These are phyloP conservation scores for Coniella lustricola DNA, from an alignment of 2,329 filamentous ascomycete species.

Conservation along the genomic window DNA sequence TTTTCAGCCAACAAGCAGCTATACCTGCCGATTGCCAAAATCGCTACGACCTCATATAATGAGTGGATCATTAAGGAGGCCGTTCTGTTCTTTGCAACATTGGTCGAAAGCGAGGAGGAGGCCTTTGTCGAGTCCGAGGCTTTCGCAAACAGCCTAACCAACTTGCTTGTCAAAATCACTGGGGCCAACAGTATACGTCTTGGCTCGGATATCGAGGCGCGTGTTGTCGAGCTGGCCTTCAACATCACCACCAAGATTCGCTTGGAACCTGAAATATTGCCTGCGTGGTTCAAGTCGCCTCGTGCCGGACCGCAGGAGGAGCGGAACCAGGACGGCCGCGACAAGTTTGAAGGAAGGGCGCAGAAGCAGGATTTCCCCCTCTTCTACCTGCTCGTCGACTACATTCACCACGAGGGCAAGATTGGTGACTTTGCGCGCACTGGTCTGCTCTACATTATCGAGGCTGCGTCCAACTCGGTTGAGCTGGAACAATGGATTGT, in stretches of 20 bases:
- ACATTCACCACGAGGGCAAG: conserved; percentile 91
- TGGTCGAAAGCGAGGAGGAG: conserved; percentile 95
- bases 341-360: conserved; percentile 73
- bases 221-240: conserved; percentile 88
- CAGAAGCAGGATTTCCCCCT: conserved; percentile 90
- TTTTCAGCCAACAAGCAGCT: conserved; percentile 83
- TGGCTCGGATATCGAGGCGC: conserved; percentile 73
- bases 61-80: conserved; percentile 80
- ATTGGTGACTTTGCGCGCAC: conserved; percentile 95
- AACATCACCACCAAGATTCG: conserved; percentile 96
- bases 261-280: conserved; percentile 75
- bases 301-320: conserved; percentile 30
- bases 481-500: conserved; percentile 92
- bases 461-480: conserved; percentile 77
- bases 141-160: conserved; percentile 83
- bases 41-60: conserved; percentile 77
- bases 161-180: conserved; percentile 73
- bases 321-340: conserved; percentile 40
- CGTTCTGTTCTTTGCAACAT: conserved; percentile 78
- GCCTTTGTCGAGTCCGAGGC: conserved; percentile 80
- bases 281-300: conserved; percentile 80
- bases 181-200: conserved; percentile 67
- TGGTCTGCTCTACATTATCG: conserved; percentile 89
- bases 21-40: conserved; percentile 82
- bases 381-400: conserved; percentile 92